A percentile compares a stretch with the other conserved stretches of the same genome.
Evolutionary conservation across 2,329 filamentous ascomycete species (phyloP).

Genomic region (Fusarium tupiense): DNA sequence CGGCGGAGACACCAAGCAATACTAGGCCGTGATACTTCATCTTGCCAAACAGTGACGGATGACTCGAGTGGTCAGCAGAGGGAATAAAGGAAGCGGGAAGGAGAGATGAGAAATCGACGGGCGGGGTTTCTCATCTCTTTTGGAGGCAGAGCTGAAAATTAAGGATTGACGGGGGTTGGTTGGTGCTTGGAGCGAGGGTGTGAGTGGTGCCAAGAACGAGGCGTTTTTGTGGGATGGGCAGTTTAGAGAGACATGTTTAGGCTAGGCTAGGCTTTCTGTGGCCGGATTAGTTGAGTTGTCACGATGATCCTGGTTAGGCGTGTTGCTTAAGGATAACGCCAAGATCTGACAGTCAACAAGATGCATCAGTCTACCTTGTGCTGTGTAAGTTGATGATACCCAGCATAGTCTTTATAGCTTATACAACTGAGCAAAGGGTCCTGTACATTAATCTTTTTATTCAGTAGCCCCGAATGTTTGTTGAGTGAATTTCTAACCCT

Average conservation of each 20-base stretch:
- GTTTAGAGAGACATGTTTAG: neutral
- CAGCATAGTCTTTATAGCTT: fast-evolving
- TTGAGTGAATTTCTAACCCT: neutral
- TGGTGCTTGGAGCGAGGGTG: neutral
- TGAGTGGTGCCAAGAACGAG: conserved; percentile 24
- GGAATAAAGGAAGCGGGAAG: neutral
- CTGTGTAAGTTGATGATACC: neutral
- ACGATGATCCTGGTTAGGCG: neutral
- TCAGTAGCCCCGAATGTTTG: neutral
- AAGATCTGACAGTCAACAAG: neutral
- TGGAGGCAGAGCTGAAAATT: conserved; percentile 10
- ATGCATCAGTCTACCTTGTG: fast-evolving
- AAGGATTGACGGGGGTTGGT: neutral
- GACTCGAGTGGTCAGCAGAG: neutral
- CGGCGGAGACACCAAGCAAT: neutral
- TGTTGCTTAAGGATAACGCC: neutral
- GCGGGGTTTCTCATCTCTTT: conserved; percentile 15
- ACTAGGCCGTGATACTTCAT: conserved; percentile 1
- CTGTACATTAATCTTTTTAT: too few species aligned
- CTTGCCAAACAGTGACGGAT: neutral
- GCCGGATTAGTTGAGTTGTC: neutral
- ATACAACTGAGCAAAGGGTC: too few species aligned
- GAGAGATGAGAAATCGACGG: neutral
- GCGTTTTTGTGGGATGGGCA: neutral
- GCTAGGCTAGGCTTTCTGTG: neutral